These are phyloP conservation scores for Karstenula rhodostoma DNA, from an alignment of 2,329 filamentous ascomycete species.

Conservation along the genomic window DNA sequence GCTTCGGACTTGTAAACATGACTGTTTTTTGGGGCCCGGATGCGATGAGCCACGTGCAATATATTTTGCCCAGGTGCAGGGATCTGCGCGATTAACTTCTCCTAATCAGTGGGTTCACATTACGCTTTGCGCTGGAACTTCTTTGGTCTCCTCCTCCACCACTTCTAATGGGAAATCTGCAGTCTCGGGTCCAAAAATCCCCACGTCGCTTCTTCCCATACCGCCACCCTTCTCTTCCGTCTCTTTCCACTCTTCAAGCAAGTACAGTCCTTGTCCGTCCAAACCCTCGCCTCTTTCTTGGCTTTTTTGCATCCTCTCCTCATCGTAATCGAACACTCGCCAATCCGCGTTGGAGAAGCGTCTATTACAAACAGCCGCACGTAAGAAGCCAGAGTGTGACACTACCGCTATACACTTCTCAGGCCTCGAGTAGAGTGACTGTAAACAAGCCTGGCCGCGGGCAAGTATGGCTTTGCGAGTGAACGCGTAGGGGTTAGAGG, in stretches of 20 bases:
- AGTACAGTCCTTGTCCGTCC: constrained; percentile 47
- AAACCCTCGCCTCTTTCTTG: constrained; percentile 50
- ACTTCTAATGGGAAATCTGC: constrained; percentile 41
- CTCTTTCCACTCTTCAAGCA: constrained; percentile 58
- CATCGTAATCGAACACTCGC: constrained; percentile 66
- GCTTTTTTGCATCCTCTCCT: constrained; percentile 57
- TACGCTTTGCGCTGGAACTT: constrained; percentile 4
- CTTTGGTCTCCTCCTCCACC: constrained; percentile 16
- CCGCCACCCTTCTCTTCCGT: constrained; percentile 58
- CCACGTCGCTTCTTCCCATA: constrained; percentile 59
- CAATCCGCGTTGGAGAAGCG: constrained; percentile 68
- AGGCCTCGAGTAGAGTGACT: constrained; percentile 60
- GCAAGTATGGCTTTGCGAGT: constrained; percentile 61
- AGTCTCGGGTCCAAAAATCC: constrained; percentile 34
- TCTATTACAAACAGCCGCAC: constrained; percentile 63
- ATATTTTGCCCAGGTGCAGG: background rate
- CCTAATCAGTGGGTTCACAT: background rate
- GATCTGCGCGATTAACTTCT: background rate
- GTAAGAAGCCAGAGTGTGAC: constrained; percentile 70
- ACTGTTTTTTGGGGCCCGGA: background rate
- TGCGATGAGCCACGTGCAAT: background rate
- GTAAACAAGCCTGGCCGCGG: constrained; percentile 62
- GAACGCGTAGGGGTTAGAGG: constrained; percentile 60
- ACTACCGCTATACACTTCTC: constrained; percentile 72
- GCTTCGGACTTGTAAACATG: constrained; percentile 7